These are phyloP conservation scores for Nicotiana sylvestris DNA, from an alignment of 257 asterid genomes.

Conservation along the genomic window DNA sequence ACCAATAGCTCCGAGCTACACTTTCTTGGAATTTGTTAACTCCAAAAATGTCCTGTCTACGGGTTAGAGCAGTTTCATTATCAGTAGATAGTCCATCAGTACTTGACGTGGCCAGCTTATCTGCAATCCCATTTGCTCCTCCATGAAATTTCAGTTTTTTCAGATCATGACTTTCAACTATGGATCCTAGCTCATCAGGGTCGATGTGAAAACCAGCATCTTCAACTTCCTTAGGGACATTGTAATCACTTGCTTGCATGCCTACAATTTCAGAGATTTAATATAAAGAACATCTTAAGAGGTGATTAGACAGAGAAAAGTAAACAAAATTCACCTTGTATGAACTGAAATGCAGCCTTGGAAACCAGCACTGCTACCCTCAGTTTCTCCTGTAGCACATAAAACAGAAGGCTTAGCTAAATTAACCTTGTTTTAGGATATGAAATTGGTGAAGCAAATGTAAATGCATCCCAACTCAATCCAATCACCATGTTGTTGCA, in stretches of 20 bases:
- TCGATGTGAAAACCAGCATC: slow-evolving; percentile 19
- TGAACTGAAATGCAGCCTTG: slow-evolving; percentile 15
- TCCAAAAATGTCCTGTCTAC: slow-evolving; percentile 16
- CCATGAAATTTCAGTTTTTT: slow-evolving; percentile 19
- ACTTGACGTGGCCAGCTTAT: slow-evolving; percentile 16
- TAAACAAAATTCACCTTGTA: slow-evolving; percentile 5
- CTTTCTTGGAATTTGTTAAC: slow-evolving; percentile 17
- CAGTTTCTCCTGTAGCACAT: slow-evolving; percentile 14
- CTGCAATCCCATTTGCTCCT: slow-evolving; percentile 15
- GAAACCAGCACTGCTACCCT: slow-evolving; percentile 19
- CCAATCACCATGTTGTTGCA: not conserved
- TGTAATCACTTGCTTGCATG: slow-evolving; percentile 17
- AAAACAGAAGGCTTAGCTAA: not conserved
- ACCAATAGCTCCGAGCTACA: slow-evolving; percentile 19
- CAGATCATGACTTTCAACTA: slow-evolving; percentile 15
- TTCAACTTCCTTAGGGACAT: slow-evolving; percentile 13
- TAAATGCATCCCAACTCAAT: not conserved
- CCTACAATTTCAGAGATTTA: not conserved
- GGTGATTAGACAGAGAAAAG: not conserved
- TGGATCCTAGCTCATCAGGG: slow-evolving; percentile 17
- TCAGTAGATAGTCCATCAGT: slow-evolving; percentile 13
- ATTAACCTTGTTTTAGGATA: not conserved
- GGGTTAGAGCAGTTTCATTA: slow-evolving; percentile 8
- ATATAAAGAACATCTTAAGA: not conserved
- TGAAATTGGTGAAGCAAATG: not conserved